Evolutionary conservation across 78 protist genomes (phyloP).

Genomic region (Monocercomonoides exilis): DNA sequence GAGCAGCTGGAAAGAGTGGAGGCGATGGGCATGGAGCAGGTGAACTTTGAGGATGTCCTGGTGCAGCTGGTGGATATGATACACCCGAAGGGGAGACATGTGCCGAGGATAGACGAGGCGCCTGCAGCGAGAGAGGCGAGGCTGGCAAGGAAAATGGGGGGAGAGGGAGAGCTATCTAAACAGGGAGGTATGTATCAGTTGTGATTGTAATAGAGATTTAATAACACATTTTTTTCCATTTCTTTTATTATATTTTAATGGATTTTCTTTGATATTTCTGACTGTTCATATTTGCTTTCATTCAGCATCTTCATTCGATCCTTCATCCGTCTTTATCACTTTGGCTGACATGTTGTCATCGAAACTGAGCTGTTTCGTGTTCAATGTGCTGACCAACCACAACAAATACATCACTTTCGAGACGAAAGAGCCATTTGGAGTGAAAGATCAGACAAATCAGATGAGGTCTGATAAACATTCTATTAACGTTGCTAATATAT

Average conservation of each 20-base stretch:
- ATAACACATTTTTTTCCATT: too few relatives aligned
- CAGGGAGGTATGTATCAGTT: too few relatives aligned
- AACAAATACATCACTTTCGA: background rate
- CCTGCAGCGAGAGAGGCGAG: too few relatives aligned
- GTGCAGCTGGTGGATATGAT: background rate
- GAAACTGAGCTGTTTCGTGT: background rate
- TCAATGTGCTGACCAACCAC: background rate
- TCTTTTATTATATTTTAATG: too few relatives aligned
- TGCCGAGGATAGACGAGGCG: background rate
- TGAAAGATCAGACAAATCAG: background rate
- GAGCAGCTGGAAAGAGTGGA: slow-evolving; percentile 68
- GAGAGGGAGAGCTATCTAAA: too few relatives aligned
- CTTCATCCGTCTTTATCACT: too few relatives aligned
- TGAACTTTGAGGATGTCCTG: slow-evolving; percentile 55
- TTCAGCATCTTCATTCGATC: too few relatives aligned
- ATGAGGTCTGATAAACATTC: background rate
- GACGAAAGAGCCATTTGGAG: background rate
- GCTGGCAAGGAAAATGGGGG: too few relatives aligned
- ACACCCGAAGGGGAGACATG: background rate
- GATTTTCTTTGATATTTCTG: too few relatives aligned
- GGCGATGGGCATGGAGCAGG: slow-evolving; percentile 34
- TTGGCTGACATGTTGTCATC: background rate
- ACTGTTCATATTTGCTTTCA: too few relatives aligned
- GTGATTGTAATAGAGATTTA: too few relatives aligned
- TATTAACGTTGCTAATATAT: too few relatives aligned